Evolutionary conservation across 768 basidiomycete species (phyloP).

Genomic region (Suillus variegatus): DNA sequence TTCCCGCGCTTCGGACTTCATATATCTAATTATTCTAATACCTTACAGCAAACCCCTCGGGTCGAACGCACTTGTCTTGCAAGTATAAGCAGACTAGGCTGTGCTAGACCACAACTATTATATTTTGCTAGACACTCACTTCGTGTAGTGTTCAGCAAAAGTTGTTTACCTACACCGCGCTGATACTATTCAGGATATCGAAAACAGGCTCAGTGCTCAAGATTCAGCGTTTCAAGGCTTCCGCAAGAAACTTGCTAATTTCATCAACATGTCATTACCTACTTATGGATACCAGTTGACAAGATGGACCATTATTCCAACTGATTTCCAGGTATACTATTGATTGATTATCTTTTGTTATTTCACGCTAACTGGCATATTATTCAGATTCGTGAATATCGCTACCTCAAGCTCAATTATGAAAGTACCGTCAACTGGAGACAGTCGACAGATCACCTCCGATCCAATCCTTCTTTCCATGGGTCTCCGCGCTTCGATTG

Average conservation of each 20-base stretch:
- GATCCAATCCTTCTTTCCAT: slow-evolving; percentile 33
- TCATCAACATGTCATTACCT: neutral
- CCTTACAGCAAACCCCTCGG: too few species aligned
- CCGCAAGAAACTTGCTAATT: neutral
- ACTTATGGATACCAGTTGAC: neutral
- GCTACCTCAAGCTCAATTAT: slow-evolving; percentile 30
- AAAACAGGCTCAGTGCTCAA: neutral
- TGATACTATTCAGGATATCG: neutral
- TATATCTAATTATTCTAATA: too few species aligned
- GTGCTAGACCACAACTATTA: too few species aligned
- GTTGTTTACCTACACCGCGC: too few species aligned
- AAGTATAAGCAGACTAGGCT: too few species aligned
- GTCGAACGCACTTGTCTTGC: too few species aligned
- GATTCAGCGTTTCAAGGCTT: neutral
- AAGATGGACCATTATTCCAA: neutral
- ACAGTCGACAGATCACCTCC: slow-evolving; percentile 27
- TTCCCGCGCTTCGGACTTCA: too few species aligned
- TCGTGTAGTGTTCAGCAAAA: too few species aligned
- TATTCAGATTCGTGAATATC: slow-evolving; percentile 24
- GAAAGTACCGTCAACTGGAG: slow-evolving; percentile 30
- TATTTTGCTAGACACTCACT: too few species aligned
- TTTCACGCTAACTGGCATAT: neutral
- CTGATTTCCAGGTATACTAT: neutral
- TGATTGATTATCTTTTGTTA: neutral
- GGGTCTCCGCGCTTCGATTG: slow-evolving; percentile 25